A percentile compares a stretch with the other conserved stretches of the same genome.
phyloP scores from a whole-genome alignment of 495 filamentous ascomycete species.

The Aspergillus steynii region DNA sequence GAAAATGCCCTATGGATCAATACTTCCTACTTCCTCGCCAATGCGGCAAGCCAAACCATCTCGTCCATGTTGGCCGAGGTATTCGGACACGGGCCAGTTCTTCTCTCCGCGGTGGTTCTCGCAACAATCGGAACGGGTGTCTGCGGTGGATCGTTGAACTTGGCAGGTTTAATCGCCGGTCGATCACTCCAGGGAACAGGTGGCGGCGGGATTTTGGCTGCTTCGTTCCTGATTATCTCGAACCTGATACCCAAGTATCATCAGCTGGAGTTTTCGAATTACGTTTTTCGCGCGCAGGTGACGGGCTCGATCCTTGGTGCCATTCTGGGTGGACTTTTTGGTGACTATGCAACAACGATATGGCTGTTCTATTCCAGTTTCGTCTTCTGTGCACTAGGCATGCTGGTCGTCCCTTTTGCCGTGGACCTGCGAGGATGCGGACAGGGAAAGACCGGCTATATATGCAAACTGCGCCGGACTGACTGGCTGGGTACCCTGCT shows the following conservation, averaged over 20 bases:
- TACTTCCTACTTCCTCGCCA: constrained; percentile 40
- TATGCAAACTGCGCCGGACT: constrained; percentile 30
- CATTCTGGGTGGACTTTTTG: constrained; percentile 39
- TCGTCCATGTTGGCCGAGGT: constrained; percentile 44
- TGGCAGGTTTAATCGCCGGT: constrained; percentile 62
- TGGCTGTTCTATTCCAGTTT: constrained; percentile 49
- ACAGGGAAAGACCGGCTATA: constrained; percentile 17
- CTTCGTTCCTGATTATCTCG: constrained; percentile 66
- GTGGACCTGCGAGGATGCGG: constrained; percentile 29
- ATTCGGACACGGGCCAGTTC: constrained; percentile 42
- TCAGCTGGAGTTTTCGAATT: constrained; percentile 42
- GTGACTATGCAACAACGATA: constrained; percentile 35
- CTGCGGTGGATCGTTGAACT: constrained; percentile 57
- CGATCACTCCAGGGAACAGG: constrained; percentile 71
- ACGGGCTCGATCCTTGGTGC: constrained; percentile 40
- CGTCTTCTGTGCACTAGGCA: constrained; percentile 36
- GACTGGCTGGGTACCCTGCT: constrained; percentile 42
- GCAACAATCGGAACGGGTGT: constrained; percentile 62
- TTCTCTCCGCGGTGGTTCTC: constrained; percentile 51
- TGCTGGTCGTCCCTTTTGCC: constrained; percentile 39
- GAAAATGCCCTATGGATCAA: constrained; percentile 42
- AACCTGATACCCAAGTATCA: constrained; percentile 55
- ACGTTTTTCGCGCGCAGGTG: constrained; percentile 34
- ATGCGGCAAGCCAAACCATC: constrained; percentile 37
- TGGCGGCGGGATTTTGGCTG: constrained; percentile 63